Base-by-base conservation (phyloP, 2,329 filamentous ascomycete species). In the Fusarium sp. region DNA sequence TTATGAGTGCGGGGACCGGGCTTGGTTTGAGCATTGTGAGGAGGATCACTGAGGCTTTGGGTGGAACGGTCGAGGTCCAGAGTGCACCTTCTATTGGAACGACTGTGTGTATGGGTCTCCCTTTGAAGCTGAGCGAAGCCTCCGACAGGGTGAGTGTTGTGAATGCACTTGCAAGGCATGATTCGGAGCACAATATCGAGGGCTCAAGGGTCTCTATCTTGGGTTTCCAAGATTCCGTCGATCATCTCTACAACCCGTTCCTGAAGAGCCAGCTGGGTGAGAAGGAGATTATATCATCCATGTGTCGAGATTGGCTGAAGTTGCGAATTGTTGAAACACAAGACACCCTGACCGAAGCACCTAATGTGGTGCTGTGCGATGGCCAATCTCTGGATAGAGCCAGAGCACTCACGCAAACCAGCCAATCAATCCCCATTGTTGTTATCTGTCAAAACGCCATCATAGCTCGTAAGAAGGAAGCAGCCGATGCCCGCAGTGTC, bases 271-370 rank as follows among this genome's bases (percentile, higher is more conserved):
- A n/a, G 3, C 4, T 13, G 17, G 35, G 54, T 4, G 54, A 56
- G 6, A 52, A 14, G 7, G n/a, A 51, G 3, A 9, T 8, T 6
- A 4, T 52, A 4, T 22, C 15, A 0, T 23, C 37, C 3, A 4
- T 33, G 2, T 56, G 54, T 22, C 22, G 6, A 35, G n/a, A 41
- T 3, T 56, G 54, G 46, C 13, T 56, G 5, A 25, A 30, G 1
- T 15, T 51, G 8, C 22, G 23, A 7, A 9, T 43, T 5, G 13
- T 51, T 1, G 20, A 53, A 7, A 6, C 14, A 7, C 14, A 30
- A 10, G n/a, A 20, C 5, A 7, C 2, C 1, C 8, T 27, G 3
- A 4, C 11, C 4, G 4, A 44, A 0, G 1, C 6, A 5, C 22
- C 37, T 4, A 7, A 51, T 1, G 27, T 43, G 4, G 14, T 52